These are phyloP conservation scores for Capsicum pubescens DNA, from an alignment of 257 asterid species.

Conservation along the genomic window DNA sequence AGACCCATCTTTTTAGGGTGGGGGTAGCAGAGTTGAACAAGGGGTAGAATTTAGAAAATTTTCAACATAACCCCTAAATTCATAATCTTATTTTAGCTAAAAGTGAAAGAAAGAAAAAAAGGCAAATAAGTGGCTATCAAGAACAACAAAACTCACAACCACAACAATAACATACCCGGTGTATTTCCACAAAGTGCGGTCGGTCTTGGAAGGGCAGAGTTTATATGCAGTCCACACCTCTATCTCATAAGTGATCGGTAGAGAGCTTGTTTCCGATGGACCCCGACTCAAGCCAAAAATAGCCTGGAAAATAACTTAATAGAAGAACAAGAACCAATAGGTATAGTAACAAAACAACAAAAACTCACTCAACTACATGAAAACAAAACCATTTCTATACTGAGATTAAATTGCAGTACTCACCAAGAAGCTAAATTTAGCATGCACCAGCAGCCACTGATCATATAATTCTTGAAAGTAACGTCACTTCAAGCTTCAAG, in stretches of 20 bases:
- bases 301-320: too few relatives aligned
- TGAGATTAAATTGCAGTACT: neutral
- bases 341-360: neutral
- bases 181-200: too few relatives aligned
- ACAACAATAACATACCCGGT: too few relatives aligned
- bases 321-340: too few relatives aligned
- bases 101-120: neutral
- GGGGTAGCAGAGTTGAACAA: neutral
- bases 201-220: too few relatives aligned
- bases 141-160: too few relatives aligned
- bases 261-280: too few relatives aligned
- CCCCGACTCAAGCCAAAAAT: too few relatives aligned
- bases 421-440: conserved; percentile 22
- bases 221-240: too few relatives aligned
- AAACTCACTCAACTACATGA: neutral
- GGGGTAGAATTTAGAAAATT: neutral
- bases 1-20: neutral
- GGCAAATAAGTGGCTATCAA: neutral
- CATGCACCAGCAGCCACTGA: conserved; percentile 18
- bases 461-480: conserved; percentile 2
- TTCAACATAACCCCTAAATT: neutral
- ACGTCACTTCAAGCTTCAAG: neutral
- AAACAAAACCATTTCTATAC: neutral
- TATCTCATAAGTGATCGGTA: too few relatives aligned
- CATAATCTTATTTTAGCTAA: neutral